Base-by-base conservation (phyloP, 2,329 filamentous ascomycete genomes). In the Cercospora nicotianae region DNA sequence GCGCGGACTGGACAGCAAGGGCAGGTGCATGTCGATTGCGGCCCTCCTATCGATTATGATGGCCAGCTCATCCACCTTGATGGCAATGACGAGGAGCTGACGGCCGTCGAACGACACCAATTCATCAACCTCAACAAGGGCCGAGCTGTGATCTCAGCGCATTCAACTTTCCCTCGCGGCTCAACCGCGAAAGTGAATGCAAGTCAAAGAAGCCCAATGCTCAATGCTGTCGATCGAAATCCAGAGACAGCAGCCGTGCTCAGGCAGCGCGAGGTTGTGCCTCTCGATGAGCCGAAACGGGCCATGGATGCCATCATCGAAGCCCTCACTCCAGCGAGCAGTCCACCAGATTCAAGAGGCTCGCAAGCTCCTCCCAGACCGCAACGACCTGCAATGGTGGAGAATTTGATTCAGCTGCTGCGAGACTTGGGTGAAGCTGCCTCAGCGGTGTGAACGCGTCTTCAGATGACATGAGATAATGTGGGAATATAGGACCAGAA, bases 251-350 rank as follows among this genome's bases (percentile, higher is more conserved):
- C 69, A 23, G 61, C 68, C 23, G 63, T 39, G 9, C 60, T 65
- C n/a, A 23, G 53, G 16, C 63, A 60, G 18, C 55, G 58, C n/a
- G 65, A 70, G 26, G 67, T 67, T 10, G 68, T 70, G 8, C 59
- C 65, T 13, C 58, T 70, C 2, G 69, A 70, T 42, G 65, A 72
- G 42, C 62, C 70, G 6, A 67, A 66, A 31, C 58, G 59, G 9
- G 69, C 70, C 8, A 72, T 72, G 70, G 70, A 72, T 13, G 68
- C 70, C 23, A 64, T 72, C 31, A 68, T 70, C 9, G 65, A 72
- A 61, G 70, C 70, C 1, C 39, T 72, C 28, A 69, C 70, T 5
- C 68, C 70, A 10, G 55, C 67, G 2, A 72, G 70, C 55, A 62
- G 64, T 33, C 69, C 70, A 4, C 70, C 69, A 4, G 60, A 65